These are phyloP conservation scores for Lasiodiplodia sp. DNA, from an alignment of 2,329 filamentous ascomycete species.

Conservation along the genomic window DNA sequence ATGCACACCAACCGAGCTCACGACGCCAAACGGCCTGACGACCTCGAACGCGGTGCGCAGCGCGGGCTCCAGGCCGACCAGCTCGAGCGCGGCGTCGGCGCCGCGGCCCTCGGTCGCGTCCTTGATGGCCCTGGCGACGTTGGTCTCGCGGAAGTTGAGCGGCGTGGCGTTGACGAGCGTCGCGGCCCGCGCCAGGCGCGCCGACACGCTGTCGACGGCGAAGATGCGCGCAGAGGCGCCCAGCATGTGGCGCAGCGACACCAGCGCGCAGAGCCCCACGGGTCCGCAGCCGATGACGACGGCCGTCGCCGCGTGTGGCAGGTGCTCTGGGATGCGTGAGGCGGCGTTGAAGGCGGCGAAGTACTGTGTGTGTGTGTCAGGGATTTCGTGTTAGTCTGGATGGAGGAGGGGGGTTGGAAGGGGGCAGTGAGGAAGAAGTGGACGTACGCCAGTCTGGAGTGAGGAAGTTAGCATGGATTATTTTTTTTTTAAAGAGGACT, in stretches of 20 bases:
- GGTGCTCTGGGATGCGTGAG: conserved; percentile 63
- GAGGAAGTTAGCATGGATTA: not conserved
- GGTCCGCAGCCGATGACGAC: conserved; percentile 84
- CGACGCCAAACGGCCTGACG: conserved; percentile 58
- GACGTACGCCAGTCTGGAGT: conserved; percentile 22
- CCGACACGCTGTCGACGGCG: conserved; percentile 79
- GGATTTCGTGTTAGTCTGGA: not conserved
- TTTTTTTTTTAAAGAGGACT: accelerated
- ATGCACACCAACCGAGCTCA: conserved; percentile 60
- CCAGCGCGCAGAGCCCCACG: conserved; percentile 81
- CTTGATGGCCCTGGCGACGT: conserved; percentile 72
- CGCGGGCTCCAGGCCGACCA: conserved; percentile 57
- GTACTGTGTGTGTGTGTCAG: conserved; percentile 51
- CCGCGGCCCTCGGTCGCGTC: conserved; percentile 80
- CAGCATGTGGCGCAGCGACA: conserved; percentile 71
- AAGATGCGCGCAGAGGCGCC: conserved; percentile 77
- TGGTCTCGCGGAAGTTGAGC: conserved; percentile 76
- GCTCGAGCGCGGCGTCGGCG: conserved; percentile 78
- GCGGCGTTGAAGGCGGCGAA: conserved; percentile 84
- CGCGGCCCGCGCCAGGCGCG: conserved; percentile 75
- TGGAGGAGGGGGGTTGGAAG: not conserved
- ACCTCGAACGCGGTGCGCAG: conserved; percentile 57
- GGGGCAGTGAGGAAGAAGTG: not conserved
- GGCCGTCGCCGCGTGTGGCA: conserved; percentile 71
- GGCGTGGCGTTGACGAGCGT: conserved; percentile 76